Percentiles rank a stretch among this genome's conserved stretches.
phyloP scores from a whole-genome alignment of 1,284 basidiomycete species.

The Peniophora sp. region DNA sequence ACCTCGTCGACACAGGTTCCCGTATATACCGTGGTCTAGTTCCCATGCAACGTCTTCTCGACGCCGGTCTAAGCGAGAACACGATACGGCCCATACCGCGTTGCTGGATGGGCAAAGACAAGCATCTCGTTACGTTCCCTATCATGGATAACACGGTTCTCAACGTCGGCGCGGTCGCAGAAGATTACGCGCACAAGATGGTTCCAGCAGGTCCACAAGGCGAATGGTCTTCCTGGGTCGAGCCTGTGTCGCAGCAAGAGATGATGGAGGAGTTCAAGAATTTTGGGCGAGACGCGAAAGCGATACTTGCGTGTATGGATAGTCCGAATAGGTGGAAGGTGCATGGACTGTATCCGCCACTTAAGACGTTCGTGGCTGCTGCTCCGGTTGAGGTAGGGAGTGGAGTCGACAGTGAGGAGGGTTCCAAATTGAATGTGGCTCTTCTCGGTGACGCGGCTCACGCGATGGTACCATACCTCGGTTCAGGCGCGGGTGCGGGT shows the following conservation, averaged over 20 bases:
- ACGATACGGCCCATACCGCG: slow-evolving; percentile 23
- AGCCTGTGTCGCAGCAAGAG: background rate
- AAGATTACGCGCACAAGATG: background rate
- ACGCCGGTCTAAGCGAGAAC: slow-evolving; percentile 29
- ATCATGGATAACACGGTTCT: slow-evolving; percentile 29
- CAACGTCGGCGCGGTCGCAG: slow-evolving; percentile 1
- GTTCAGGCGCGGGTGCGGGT: slow-evolving; percentile 56
- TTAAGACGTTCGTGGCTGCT: slow-evolving; percentile 33
- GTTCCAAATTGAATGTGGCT: slow-evolving; percentile 8
- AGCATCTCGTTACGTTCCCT: slow-evolving; percentile 52
- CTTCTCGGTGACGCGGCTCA: slow-evolving; percentile 56
- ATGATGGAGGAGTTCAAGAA: background rate
- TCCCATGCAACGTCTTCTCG: slow-evolving; percentile 23
- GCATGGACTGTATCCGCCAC: slow-evolving; percentile 42
- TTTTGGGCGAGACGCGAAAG: slow-evolving; percentile 16
- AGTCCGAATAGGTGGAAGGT: slow-evolving; percentile 53
- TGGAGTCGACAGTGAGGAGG: too few relatives aligned
- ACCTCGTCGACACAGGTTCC: slow-evolving; percentile 30
- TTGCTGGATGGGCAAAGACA: slow-evolving; percentile 33
- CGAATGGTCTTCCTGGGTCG: background rate
- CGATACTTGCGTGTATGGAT: slow-evolving; percentile 37
- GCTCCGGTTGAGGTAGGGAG: too few relatives aligned
- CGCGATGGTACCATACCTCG: slow-evolving; percentile 53
- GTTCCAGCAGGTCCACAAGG: background rate
- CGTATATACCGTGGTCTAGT: slow-evolving; percentile 36